These are phyloP conservation scores for Leccinum broughii DNA, from an alignment of 768 basidiomycete genomes.

Conservation along the genomic window DNA sequence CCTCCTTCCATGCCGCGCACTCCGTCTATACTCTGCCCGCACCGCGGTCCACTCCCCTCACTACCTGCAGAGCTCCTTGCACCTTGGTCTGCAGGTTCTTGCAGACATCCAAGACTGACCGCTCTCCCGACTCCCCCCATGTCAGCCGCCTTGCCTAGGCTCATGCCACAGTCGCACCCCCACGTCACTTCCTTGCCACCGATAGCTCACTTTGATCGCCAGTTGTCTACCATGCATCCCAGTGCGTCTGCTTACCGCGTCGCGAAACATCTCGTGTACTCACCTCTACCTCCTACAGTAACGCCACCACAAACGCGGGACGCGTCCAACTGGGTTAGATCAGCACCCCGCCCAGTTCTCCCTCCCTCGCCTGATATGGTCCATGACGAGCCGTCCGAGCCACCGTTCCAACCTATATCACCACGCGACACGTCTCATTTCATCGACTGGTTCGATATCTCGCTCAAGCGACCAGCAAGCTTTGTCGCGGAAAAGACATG, in stretches of 20 bases:
- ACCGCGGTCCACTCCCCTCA: conserved; percentile 41
- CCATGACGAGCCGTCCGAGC: conserved; percentile 16
- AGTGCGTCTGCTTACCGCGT: conserved; percentile 36
- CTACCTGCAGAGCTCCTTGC: conserved; percentile 41
- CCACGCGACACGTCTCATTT: conserved; percentile 39
- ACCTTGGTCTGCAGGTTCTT: conserved; percentile 37
- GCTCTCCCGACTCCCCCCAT: conserved; percentile 56
- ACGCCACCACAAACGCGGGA: conserved; percentile 49
- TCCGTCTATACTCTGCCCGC: conserved; percentile 35
- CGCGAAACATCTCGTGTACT: conserved; percentile 5
- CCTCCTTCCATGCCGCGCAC: conserved; percentile 45
- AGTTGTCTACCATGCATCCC: conserved; percentile 47
- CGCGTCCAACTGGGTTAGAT: conserved; percentile 29
- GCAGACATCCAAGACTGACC: conserved; percentile 27
- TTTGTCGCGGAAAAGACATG: conserved; percentile 88
- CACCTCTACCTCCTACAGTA: conserved; percentile 31
- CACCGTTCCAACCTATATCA: conserved; percentile 24
- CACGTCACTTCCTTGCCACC: conserved; percentile 57
- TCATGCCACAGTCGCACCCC: conserved; percentile 31
- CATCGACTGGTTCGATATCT: conserved; percentile 73
- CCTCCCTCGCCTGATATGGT: conserved; percentile 23
- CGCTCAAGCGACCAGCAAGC: conserved; percentile 62
- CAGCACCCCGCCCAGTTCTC: conserved; percentile 22
- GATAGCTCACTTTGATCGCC: conserved; percentile 62
- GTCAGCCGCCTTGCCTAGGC: conserved; percentile 43